phyloP scores from a whole-genome alignment of 2,329 filamentous ascomycete genomes.

The Cladosporium oxysporum region DNA sequence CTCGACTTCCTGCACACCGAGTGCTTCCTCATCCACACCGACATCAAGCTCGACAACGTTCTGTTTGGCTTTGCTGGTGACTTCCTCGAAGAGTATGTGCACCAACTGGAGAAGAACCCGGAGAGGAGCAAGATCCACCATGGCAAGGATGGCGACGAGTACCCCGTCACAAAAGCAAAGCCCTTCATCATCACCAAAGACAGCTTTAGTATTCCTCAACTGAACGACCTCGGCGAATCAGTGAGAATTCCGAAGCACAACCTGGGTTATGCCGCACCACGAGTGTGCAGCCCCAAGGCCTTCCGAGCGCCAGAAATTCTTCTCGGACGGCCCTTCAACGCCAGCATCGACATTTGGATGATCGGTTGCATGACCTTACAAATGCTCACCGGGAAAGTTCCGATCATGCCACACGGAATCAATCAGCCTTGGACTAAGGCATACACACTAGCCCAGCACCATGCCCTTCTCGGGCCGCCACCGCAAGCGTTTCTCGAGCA shows the following conservation, averaged over 20 bases:
- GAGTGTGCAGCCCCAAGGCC: conserved; percentile 7
- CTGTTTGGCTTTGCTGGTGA: conserved; percentile 11
- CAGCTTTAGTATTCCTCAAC: conserved; percentile 8
- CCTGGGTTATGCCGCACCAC: not conserved
- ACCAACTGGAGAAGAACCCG: not conserved
- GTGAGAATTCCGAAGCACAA: conserved; percentile 4
- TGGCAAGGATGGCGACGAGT: conserved; percentile 4
- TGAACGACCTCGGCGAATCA: conserved; percentile 14
- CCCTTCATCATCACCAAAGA: conserved; percentile 9
- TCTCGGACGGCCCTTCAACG: conserved; percentile 38
- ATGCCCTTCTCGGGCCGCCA: conserved; percentile 15
- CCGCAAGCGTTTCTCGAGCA: not conserved
- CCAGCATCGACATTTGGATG: conserved; percentile 63
- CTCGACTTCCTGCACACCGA: conserved; percentile 17
- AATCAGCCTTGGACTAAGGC: conserved; percentile 16
- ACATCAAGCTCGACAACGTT: conserved; percentile 19
- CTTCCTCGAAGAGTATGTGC: not conserved
- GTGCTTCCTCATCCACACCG: conserved; percentile 11
- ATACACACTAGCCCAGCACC: conserved; percentile 18
- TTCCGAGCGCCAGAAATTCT: conserved; percentile 15
- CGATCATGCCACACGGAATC: conserved; percentile 10
- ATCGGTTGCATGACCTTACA: conserved; percentile 56
- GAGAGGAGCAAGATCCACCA: conserved; percentile 2
- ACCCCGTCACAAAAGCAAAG: conserved; percentile 9
- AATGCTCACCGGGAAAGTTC: conserved; percentile 52